phyloP scores from a whole-genome alignment of 805 yeast genomes.

The Ogataea allantospora region DNA sequence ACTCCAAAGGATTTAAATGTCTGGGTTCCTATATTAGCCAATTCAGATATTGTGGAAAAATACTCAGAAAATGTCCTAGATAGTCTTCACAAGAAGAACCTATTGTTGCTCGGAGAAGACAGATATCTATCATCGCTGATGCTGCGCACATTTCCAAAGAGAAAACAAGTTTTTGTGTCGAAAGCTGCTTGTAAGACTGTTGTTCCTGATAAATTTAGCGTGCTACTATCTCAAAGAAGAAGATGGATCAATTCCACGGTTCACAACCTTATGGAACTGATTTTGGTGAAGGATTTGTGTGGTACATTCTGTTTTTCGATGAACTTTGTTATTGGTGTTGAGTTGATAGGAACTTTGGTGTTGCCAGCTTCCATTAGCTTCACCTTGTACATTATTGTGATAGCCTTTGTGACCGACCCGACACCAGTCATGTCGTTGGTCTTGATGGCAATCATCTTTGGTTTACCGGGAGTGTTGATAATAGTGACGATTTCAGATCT shows the following conservation, averaged over 20 bases:
- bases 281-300: constrained; percentile 80
- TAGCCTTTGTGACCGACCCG: constrained; percentile 68
- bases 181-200: constrained; percentile 91
- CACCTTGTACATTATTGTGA: constrained; percentile 73
- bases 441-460: constrained; percentile 74
- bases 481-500: constrained; percentile 75
- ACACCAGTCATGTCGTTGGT: constrained; percentile 77
- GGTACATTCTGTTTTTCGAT: constrained; percentile 93
- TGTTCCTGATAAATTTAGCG: constrained; percentile 80
- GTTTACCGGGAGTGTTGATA: constrained; percentile 80
- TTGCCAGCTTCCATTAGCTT: constrained; percentile 85
- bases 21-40: constrained; percentile 93
- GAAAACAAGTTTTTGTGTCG: constrained; percentile 83
- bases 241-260: constrained; percentile 97
- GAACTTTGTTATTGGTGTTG: constrained; percentile 87
- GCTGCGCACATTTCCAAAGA: constrained; percentile 85
- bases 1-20: constrained; percentile 79
- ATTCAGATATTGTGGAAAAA: constrained; percentile 90
- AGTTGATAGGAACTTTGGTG: constrained; percentile 82
- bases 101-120: constrained; percentile 86
- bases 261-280: constrained; percentile 86
- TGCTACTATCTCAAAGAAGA: constrained; percentile 86
- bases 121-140: constrained; percentile 80
- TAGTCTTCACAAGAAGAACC: constrained; percentile 82
- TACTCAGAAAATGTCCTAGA: constrained; percentile 83